A percentile compares a stretch with the other conserved stretches of the same genome.
Evolutionary conservation across 2,329 filamentous ascomycete genomes (phyloP).

Genomic region (Orbilia javanica): DNA sequence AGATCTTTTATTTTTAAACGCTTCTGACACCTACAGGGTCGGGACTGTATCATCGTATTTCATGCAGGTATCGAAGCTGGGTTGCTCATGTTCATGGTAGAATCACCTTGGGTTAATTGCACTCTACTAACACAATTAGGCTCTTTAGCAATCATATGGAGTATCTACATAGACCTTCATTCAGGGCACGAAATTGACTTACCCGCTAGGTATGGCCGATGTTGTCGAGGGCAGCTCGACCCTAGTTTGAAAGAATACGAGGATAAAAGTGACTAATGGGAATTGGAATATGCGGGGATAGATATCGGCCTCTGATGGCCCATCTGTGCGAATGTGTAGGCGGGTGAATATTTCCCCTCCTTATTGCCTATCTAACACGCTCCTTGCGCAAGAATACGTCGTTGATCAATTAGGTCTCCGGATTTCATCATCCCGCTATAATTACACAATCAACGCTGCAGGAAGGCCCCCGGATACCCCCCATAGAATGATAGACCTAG

Average conservation of each 20-base stretch:
- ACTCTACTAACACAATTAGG: background rate
- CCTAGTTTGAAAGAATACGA: background rate
- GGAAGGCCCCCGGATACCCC: background rate
- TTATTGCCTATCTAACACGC: background rate
- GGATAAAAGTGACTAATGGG: background rate
- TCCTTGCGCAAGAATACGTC: background rate
- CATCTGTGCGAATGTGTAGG: background rate
- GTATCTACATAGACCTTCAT: background rate
- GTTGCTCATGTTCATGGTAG: background rate
- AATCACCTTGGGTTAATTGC: background rate
- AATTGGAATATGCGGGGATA: background rate
- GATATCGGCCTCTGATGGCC: background rate
- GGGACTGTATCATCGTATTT: background rate
- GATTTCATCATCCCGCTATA: conserved; percentile 6
- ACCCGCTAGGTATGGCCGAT: background rate
- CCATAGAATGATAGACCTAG: background rate
- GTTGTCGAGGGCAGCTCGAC: background rate
- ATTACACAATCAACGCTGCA: background rate
- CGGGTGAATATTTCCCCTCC: too few species aligned
- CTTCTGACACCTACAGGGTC: background rate
- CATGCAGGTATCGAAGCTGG: background rate
- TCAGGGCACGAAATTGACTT: background rate
- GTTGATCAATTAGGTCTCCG: background rate
- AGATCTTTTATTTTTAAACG: background rate
- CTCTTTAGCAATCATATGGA: background rate